Conservation (phyloP, 768 basidiomycete species). For the Pulveroboletus sp. region DNA sequence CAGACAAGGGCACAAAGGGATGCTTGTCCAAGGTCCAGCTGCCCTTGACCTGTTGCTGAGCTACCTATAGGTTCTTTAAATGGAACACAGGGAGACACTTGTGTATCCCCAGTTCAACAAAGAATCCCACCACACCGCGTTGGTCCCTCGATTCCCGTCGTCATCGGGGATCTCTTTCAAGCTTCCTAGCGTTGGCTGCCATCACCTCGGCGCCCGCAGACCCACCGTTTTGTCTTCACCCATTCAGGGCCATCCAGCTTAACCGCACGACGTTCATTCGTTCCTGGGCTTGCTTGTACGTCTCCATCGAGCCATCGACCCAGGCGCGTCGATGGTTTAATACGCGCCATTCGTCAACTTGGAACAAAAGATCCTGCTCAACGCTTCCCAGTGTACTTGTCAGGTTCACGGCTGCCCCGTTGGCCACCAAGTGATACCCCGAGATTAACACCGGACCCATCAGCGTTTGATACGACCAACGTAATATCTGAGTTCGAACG, state of each 20-base stretch:
- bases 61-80: background rate
- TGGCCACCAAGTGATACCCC: no score
- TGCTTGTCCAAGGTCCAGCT: background rate
- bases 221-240: slow-evolving; percentile 54
- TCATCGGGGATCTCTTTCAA: slow-evolving; percentile 5
- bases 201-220: slow-evolving; percentile 12
- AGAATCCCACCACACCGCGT: background rate
- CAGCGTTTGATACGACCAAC: no score
- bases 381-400: slow-evolving; percentile 31
- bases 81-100: background rate
- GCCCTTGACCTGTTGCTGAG: background rate
- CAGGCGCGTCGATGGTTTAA: background rate
- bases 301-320: background rate
- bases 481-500: no score
- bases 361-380: background rate
- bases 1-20: background rate
- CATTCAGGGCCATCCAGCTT: slow-evolving; percentile 88
- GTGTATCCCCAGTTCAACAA: background rate
- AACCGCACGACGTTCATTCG: slow-evolving; percentile 34
- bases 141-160: background rate
- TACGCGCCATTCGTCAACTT: slow-evolving; percentile 1
- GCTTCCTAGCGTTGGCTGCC: slow-evolving; percentile 8
- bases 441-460: no score
- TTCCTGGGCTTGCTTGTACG: background rate
- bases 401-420: slow-evolving; percentile 20